phyloP scores from a whole-genome alignment of 1,284 basidiomycete genomes.

The Apiotrichum montevideense region DNA sequence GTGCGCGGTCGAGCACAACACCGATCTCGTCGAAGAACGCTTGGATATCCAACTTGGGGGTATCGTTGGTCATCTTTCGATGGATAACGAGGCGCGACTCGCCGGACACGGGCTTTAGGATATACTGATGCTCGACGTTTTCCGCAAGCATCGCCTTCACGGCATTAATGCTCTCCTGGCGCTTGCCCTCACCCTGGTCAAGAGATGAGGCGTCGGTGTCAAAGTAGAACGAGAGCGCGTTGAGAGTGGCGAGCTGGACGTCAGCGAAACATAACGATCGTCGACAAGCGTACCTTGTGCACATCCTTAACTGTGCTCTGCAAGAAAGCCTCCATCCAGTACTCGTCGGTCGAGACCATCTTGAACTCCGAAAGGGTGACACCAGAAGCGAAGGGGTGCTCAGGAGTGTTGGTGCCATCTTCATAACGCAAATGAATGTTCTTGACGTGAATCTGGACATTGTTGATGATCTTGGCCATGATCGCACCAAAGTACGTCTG shows the following conservation, averaged over 20 bases:
- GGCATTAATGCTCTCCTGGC: slow-evolving; percentile 64
- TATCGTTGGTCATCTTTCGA: slow-evolving; percentile 63
- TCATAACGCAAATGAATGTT: slow-evolving; percentile 96
- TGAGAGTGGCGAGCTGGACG: slow-evolving; percentile 69
- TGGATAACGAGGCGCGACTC: slow-evolving; percentile 87
- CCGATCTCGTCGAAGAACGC: slow-evolving; percentile 92
- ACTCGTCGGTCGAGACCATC: slow-evolving; percentile 84
- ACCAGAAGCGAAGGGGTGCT: slow-evolving; percentile 93
- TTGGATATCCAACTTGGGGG: slow-evolving; percentile 81
- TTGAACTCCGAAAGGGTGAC: slow-evolving; percentile 88
- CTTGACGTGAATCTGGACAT: slow-evolving; percentile 90
- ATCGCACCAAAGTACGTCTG: slow-evolving; percentile 75
- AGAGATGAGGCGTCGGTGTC: slow-evolving; percentile 87
- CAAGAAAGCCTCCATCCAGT: slow-evolving; percentile 93
- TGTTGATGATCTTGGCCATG: slow-evolving; percentile 88
- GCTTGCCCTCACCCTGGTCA: slow-evolving; percentile 54
- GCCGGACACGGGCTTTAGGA: slow-evolving; percentile 92
- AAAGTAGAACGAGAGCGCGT: slow-evolving; percentile 89
- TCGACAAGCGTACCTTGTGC: slow-evolving; percentile 62
- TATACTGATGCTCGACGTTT: slow-evolving; percentile 74
- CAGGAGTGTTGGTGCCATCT: slow-evolving; percentile 87
- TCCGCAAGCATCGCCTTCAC: slow-evolving; percentile 71
- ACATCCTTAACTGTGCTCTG: slow-evolving; percentile 82
- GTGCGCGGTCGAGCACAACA: slow-evolving; percentile 84
- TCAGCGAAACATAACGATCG: background rate